Evolutionary conservation across 208 protist genomes (phyloP).

Genomic region (Acanthamoeba castellanii): DNA sequence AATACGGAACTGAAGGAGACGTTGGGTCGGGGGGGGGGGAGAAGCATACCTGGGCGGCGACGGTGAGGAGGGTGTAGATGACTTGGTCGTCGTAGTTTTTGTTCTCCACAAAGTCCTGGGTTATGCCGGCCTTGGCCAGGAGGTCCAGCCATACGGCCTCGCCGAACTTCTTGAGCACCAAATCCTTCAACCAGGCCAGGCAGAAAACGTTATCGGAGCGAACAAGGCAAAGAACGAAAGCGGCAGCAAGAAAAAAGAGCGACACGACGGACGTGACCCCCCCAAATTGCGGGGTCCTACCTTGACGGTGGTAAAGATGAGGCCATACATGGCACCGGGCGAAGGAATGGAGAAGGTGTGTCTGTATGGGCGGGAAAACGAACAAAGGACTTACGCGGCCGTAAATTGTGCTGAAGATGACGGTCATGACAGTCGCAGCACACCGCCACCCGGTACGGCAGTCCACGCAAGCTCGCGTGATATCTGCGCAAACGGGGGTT

Average conservation of each 20-base stretch:
- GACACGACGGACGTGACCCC: too few relatives aligned
- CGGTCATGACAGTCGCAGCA: too few relatives aligned
- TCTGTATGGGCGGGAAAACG: not conserved
- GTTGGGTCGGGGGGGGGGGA: not conserved
- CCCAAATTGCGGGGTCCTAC: not conserved
- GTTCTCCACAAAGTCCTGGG: conserved; percentile 34
- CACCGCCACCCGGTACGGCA: too few relatives aligned
- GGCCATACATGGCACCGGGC: conserved; percentile 5
- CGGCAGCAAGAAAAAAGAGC: not conserved
- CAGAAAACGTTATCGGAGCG: not conserved
- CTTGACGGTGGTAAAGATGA: conserved; percentile 61
- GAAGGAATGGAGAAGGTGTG: not conserved
- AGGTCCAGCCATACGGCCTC: conserved; percentile 48
- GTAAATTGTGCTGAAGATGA: too few relatives aligned
- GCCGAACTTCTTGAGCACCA: conserved; percentile 67
- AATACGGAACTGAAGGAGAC: not conserved
- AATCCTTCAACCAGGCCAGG: not conserved
- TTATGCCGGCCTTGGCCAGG: conserved; percentile 26
- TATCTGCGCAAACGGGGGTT: too few relatives aligned
- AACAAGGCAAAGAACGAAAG: not conserved
- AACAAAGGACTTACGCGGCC: too few relatives aligned
- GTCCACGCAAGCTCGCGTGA: too few relatives aligned
- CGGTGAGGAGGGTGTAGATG: conserved; percentile 51
- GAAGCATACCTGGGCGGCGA: not conserved
- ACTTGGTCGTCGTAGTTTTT: conserved; percentile 50